Conservation (phyloP, 2,329 filamentous ascomycete species). For the Penicillium sp. region DNA sequence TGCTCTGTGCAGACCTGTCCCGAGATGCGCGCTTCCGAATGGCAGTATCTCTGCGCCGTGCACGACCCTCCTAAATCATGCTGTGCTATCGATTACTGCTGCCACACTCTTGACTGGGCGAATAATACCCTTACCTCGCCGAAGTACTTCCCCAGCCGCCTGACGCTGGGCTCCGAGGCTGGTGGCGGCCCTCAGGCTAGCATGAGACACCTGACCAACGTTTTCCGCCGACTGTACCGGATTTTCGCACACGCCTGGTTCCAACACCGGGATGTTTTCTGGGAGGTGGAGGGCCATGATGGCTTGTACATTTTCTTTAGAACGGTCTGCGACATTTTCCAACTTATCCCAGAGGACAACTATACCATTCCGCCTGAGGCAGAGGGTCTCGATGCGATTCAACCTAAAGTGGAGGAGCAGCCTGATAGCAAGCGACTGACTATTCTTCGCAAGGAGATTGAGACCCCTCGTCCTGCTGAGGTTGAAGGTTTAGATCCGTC, state of each 20-base stretch:
- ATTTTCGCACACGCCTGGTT: slow-evolving; percentile 99
- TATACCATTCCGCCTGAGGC: slow-evolving; percentile 94
- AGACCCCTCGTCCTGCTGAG: slow-evolving; percentile 17
- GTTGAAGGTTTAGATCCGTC: slow-evolving; percentile 45
- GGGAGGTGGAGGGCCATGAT: slow-evolving; percentile 86
- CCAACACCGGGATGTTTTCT: slow-evolving; percentile 92
- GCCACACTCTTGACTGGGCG: slow-evolving; percentile 97
- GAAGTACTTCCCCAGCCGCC: slow-evolving; percentile 90
- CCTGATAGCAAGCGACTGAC: slow-evolving; percentile 35
- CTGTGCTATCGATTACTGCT: slow-evolving; percentile 98
- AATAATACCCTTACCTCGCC: slow-evolving; percentile 91
- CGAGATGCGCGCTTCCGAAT: slow-evolving; percentile 98
- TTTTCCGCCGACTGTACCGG: slow-evolving; percentile 89
- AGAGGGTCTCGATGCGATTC: slow-evolving; percentile 69
- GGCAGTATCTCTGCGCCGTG: slow-evolving; percentile 98
- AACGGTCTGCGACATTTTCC: slow-evolving; percentile 90
- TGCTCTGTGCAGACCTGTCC: slow-evolving; percentile 89
- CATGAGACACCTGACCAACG: slow-evolving; percentile 77
- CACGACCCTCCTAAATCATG: slow-evolving; percentile 96
- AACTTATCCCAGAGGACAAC: slow-evolving; percentile 86
- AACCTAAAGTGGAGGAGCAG: slow-evolving; percentile 23
- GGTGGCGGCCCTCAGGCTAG: slow-evolving; percentile 46
- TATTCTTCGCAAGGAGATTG: slow-evolving; percentile 37
- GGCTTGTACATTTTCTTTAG: slow-evolving; percentile 97
- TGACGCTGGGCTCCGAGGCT: slow-evolving; percentile 57